A percentile compares a stretch with the other conserved stretches of the same genome.
These are phyloP conservation scores for Fusarium abutilonis DNA, from an alignment of 2,329 filamentous ascomycete species.

Conservation along the genomic window DNA sequence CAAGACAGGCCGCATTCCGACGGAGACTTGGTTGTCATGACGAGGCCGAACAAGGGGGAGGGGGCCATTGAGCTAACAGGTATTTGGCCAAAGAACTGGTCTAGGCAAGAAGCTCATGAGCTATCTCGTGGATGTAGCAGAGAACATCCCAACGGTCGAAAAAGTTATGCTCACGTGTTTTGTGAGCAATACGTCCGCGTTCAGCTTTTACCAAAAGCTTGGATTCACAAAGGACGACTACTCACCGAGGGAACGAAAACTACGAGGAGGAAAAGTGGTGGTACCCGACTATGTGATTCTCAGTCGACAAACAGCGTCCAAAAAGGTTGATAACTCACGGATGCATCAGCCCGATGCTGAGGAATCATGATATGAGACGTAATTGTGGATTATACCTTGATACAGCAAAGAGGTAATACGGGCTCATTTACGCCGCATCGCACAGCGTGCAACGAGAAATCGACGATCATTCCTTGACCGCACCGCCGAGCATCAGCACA, in stretches of 20 bases:
- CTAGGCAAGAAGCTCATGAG: slow-evolving; percentile 69
- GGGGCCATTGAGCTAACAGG: slow-evolving; percentile 17
- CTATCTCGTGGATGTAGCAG: slow-evolving; percentile 63
- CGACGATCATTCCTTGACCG: not conserved
- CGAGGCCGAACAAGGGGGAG: slow-evolving; percentile 6
- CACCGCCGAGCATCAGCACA: not conserved
- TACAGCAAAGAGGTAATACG: slow-evolving; percentile 3
- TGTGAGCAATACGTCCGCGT: slow-evolving; percentile 65
- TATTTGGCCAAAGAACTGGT: slow-evolving; percentile 60
- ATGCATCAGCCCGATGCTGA: slow-evolving; percentile 23
- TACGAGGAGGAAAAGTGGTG: slow-evolving; percentile 64
- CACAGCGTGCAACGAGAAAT: not conserved
- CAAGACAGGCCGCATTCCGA: slow-evolving; percentile 7
- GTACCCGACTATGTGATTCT: slow-evolving; percentile 69
- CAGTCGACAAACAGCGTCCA: slow-evolving; percentile 56
- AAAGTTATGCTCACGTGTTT: slow-evolving; percentile 83
- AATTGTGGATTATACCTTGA: not conserved
- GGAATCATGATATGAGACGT: not conserved
- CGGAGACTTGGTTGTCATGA: not conserved
- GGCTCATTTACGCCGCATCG: not conserved
- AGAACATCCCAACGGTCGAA: slow-evolving; percentile 61
- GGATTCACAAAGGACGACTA: slow-evolving; percentile 67
- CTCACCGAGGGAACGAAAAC: slow-evolving; percentile 62
- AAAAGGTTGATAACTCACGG: slow-evolving; percentile 15
- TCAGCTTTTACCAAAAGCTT: slow-evolving; percentile 68